Conservation (phyloP, 1,284 basidiomycete genomes). For the Meira miltonrushii region DNA sequence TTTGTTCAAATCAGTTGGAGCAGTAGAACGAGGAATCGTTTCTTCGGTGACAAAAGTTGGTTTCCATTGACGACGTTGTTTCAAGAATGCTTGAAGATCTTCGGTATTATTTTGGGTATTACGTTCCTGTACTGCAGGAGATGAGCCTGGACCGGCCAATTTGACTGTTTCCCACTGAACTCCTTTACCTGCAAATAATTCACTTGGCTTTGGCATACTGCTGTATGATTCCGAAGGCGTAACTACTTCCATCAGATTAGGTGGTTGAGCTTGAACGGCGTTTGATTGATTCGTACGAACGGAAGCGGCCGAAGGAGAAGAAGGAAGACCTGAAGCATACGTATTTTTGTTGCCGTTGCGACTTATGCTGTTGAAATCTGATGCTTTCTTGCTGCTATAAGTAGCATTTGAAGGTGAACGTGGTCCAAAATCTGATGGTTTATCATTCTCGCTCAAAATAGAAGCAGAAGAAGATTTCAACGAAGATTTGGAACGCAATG, state of each 20-base stretch:
- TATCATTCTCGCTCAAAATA: not conserved
- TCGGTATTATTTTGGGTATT: constrained; percentile 9
- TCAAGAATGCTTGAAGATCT: constrained; percentile 18
- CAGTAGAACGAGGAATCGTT: not conserved
- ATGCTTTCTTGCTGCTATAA: not conserved
- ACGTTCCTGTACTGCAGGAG: not conserved
- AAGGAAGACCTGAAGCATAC: not conserved
- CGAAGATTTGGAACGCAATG: constrained; percentile 4
- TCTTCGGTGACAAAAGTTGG: constrained; percentile 20
- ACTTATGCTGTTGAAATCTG: not conserved
- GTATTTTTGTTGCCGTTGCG: not conserved
- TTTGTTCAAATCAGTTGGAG: constrained; percentile 9
- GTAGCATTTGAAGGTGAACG: constrained; percentile 4
- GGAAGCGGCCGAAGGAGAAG: not conserved
- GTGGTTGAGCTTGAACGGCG: not conserved
- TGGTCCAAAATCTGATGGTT: constrained; percentile 6
- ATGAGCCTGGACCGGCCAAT: constrained; percentile 5
- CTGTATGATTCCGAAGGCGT: not conserved
- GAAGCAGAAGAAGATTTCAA: not conserved
- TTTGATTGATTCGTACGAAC: not conserved
- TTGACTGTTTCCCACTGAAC: constrained; percentile 15
- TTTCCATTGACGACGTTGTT: constrained; percentile 21
- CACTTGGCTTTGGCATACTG: constrained; percentile 6
- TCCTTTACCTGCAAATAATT: constrained; percentile 18
- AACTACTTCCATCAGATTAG: not conserved